Evolutionary conservation across 495 filamentous ascomycete species (phyloP), one percentile per base, ranked within the genome.

Genomic region (Endocarpon pusillum): DNA sequence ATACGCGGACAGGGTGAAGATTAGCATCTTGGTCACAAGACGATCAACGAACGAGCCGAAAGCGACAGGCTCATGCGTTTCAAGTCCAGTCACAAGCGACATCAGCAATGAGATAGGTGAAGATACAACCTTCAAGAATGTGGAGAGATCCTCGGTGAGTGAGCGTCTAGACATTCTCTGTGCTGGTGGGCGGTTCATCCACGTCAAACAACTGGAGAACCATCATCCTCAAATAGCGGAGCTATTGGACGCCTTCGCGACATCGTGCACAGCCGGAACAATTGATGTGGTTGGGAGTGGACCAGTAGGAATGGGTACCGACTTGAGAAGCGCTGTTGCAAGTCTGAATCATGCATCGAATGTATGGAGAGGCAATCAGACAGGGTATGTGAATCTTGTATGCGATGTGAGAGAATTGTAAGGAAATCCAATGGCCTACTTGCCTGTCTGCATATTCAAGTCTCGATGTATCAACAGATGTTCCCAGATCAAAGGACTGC

Each of bases 211-310:
- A 17, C 24, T 54, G 12, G 19, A 38, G 16, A 38, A 36, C 19
- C 35, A 42, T 11, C 48, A 61, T 43, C 59, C 61, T 2, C 35
- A 47, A 21, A 25, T 58, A 5, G 34, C 23, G 1, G 25, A 24
- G 0, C 29, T 54, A n/a, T 35, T 61, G 4, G 33, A 26, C 5
- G 42, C 41, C 7, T 62, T 64, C 35, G 29, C 42, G 43, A 20
- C n/a, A 51, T 51, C 0, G 36, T 46, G 0, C 22, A 27, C 2
- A 71, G 71, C 0, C 55, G n/a, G n/a, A n/a, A n/a, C 62, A 4
- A 71, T 67, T 1, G 47, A 58, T 8, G 69, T 80, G 0, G 54
- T 76, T 42, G 73, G 59, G 0, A 76, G 70, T 41, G 74, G 74
- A 12, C 74, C 76, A 14, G 52, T 57, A n/a, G 58, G 53, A 1